These are phyloP conservation scores for Citrullus colocynthis DNA, from an alignment of 306 rosid genomes.

Conservation along the genomic window DNA sequence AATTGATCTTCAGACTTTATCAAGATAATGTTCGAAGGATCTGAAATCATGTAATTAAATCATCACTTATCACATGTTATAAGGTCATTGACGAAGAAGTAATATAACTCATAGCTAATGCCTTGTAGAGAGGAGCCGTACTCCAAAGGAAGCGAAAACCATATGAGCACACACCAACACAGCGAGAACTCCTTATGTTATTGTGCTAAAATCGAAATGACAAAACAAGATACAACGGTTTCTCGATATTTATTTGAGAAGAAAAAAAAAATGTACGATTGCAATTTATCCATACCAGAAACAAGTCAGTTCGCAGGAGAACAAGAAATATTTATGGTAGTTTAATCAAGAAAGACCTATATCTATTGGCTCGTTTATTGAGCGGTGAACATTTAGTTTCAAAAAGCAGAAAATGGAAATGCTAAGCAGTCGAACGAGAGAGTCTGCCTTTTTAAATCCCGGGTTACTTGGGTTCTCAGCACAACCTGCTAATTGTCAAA, in stretches of 20 bases:
- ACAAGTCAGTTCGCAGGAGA: not conserved
- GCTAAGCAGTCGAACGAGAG: not conserved
- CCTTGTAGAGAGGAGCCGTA: not conserved
- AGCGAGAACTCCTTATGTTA: not conserved
- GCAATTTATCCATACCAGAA: not conserved
- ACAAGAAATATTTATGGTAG: not conserved
- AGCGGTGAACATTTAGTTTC: not conserved
- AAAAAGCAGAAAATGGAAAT: not conserved
- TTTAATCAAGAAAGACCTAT: not conserved
- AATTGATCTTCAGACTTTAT: slow-evolving; percentile 48
- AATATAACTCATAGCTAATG: not conserved
- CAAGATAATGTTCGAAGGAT: slow-evolving; percentile 33
- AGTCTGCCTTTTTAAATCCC: not conserved
- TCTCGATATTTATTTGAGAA: not conserved
- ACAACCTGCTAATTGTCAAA: not conserved
- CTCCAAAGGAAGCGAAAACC: not conserved
- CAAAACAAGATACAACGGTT: not conserved
- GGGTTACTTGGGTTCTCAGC: not conserved
- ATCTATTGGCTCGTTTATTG: not conserved
- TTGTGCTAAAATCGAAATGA: not conserved
- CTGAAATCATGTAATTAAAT: slow-evolving; percentile 22
- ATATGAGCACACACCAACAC: not conserved
- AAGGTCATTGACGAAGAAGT: not conserved
- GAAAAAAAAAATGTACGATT: not conserved
- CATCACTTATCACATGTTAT: not conserved